Percentiles rank a stretch among this genome's conserved stretches.
phyloP scores from a whole-genome alignment of 2,329 filamentous ascomycete species.

The Epichloe scottii region DNA sequence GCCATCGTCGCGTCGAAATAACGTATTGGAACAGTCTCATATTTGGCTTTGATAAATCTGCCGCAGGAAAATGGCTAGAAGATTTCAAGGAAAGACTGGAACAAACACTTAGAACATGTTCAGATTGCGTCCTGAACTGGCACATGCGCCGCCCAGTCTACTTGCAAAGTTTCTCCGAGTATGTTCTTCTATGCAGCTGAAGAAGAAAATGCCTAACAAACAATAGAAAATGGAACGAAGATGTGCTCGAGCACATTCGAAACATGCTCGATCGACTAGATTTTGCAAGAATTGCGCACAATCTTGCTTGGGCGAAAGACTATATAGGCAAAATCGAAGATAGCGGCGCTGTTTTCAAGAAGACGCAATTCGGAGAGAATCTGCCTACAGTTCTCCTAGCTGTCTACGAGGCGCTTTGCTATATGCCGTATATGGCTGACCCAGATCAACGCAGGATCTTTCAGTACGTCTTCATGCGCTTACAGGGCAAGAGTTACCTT shows the following conservation, averaged over 20 bases:
- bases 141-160: conserved; percentile 55
- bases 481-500: conserved; percentile 60
- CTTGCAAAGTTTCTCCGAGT: conserved; percentile 50
- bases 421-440: conserved; percentile 58
- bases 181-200: conserved; percentile 7
- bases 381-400: conserved; percentile 56
- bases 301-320: conserved; percentile 42
- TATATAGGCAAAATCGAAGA: conserved; percentile 41
- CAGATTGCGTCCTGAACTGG: conserved; percentile 61
- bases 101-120: conserved; percentile 47
- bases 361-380: conserved; percentile 32
- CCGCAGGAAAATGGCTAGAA: conserved; percentile 44
- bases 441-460: conserved; percentile 47
- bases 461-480: conserved; percentile 68
- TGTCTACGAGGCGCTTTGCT: conserved; percentile 81
- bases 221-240: conserved; percentile 33
- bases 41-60: conserved; percentile 51
- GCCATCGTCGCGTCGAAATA: conserved; percentile 42
- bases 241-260: conserved; percentile 38
- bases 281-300: conserved; percentile 46
- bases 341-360: conserved; percentile 33
- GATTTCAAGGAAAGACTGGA: conserved; percentile 48
- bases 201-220: conserved; percentile 10
- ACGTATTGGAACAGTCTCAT: conserved; percentile 58
- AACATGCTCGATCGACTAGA: conserved; percentile 47